Evolutionary conservation across 2,329 filamentous ascomycete genomes (phyloP), one percentile per base, ranked within the genome.

Genomic region (Penicillium hesseltinei): DNA sequence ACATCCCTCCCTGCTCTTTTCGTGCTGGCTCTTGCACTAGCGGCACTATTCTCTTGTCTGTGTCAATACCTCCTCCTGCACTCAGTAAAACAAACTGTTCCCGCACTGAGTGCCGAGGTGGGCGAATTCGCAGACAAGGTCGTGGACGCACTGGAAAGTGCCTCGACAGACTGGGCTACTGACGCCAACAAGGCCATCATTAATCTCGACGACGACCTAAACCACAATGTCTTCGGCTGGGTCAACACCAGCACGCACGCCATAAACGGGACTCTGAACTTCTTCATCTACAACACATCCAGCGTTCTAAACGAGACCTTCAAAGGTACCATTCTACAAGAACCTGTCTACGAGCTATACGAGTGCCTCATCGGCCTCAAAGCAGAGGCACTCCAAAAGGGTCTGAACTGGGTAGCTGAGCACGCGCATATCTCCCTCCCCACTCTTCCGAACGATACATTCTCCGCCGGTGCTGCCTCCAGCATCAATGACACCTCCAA

Each of bases 361-460:
- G 84, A 90, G 70, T 97, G 94, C 70, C 81, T 97, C n/a, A 85
- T 97, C 62, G 86, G 88, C 8, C 81, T 96, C 69, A 97, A 97
- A 79, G 82, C 97, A 61, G 86, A 90, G 64, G 84, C 87, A 23
- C 85, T 99, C 63, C 86, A 97, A 73, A 88, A 89, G 69, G 94
- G 89, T 13, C 81, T 97, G n/a, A 96, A 90, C 0, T 99, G 93
- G 93, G 89, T 96, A 11, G 85, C 90, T 67, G 88, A 97, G 64
- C 80, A 97, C 71, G 91, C 94, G 4, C 84, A 94, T 60, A 83
- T 99, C 66, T 80, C 85, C 58, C 88, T 99, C 66, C 94, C 94
- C 0, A 76, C 84, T 52, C 86, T 97, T 59, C 81, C 85, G 27
- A 88, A 90, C 66, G 83, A 96, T 71, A 90, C 89, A 1, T 96